Evolutionary conservation across 306 rosid genomes (phyloP).

Genomic region (Pyrus bretschneideri): DNA sequence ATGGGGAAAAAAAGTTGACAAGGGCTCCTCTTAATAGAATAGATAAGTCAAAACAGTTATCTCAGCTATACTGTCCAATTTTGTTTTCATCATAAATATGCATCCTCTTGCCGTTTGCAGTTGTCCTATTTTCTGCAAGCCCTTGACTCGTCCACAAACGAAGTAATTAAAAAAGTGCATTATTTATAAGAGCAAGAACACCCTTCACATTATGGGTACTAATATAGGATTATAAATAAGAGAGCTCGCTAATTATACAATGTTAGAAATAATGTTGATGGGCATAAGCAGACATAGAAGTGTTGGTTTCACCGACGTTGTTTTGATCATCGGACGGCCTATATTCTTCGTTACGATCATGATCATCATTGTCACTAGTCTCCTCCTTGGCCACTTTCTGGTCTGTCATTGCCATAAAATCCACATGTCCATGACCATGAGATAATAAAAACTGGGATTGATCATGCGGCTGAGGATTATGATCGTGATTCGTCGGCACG

Average conservation of each 20-base stretch:
- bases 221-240: not conserved
- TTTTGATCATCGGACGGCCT: conserved; percentile 35
- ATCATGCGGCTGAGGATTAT: not conserved
- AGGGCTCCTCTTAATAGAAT: too few relatives aligned
- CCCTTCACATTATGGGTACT: not conserved
- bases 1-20: too few relatives aligned
- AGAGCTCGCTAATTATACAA: not conserved
- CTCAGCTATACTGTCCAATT: not conserved
- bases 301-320: conserved; percentile 58
- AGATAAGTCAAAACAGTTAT: too few relatives aligned
- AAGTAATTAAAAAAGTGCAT: not conserved
- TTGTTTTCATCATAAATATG: not conserved
- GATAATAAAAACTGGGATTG: not conserved
- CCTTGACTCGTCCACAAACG: not conserved
- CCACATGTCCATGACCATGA: conserved; percentile 37
- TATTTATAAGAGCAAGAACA: not conserved
- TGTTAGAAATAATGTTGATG: conserved; percentile 1
- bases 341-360: conserved; percentile 27
- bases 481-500: conserved; percentile 17
- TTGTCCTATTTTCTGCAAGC: not conserved
- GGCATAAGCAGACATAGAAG: conserved; percentile 29
- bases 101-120: not conserved
- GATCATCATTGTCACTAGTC: conserved; percentile 18
- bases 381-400: conserved; percentile 60
- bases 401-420: conserved; percentile 31